Base-by-base conservation (phyloP, 805 yeast genomes). In the Sugiyamaella valdiviana region DNA sequence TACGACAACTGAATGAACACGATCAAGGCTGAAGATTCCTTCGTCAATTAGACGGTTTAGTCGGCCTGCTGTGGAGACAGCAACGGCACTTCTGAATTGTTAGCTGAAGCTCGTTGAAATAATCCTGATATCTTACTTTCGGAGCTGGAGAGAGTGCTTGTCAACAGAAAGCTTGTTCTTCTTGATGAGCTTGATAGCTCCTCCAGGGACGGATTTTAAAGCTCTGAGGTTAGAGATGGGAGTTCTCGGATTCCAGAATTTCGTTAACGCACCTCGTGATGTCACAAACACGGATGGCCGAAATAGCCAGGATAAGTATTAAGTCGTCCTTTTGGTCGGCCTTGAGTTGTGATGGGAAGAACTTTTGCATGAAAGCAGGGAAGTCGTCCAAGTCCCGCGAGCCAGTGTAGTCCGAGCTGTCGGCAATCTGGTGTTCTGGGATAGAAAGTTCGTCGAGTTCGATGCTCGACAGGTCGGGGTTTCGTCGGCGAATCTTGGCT, bases 241-340 rank as follows among this genome's bases (percentile, higher is more conserved):
- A n/a, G 14, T 26, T 10, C 32, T 26, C 7, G n/a, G 9, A 10
- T 26, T 26, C 5, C 10, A 26, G 14, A 26, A 4, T 10, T 2
- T 5, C 3, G 9, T 26, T n/a, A 26, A 26, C 32, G 5, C 32
- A 26, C 32, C 32, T 26, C 32, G 44, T 41, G 2, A 88, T 74
- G 58, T 90, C 96, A 59, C 96, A 91, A 1, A 88, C 93, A 56
- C 97, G 75, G 20, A 88, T 70, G 9, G 95, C 93, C 0, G 95
- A 86, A 72, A 84, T 76, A 0, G 90, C 75, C 14, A 83, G 58
- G 1, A 82, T 65, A 14, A 82, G 65, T 54, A 79, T 62, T 66
- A 75, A 69, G 46, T 75, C 74, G 23, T 49, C 52, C 44, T 53
- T 42, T 20, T 41, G 17, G 26, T 43, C 24, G 15, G 24, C 48